Conservation (phyloP, 345 rosid genomes). For the Salix purpurea region DNA sequence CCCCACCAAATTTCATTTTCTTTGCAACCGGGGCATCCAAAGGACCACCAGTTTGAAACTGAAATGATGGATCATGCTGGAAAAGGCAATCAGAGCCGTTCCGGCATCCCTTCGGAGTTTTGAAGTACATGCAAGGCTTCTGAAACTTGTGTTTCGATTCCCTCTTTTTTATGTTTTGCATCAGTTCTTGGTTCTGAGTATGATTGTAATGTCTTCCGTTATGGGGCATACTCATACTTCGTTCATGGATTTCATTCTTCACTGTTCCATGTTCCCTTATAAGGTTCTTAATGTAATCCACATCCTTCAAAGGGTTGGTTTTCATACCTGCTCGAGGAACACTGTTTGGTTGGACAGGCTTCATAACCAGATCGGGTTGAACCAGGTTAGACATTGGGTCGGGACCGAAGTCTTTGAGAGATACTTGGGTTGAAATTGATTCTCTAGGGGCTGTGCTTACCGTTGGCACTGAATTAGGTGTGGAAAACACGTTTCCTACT, state of each 20-base stretch:
- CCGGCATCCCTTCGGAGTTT: conserved; percentile 44
- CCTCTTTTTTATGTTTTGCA: conserved; percentile 19
- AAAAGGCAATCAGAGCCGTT: conserved; percentile 43
- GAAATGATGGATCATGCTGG: conserved; percentile 35
- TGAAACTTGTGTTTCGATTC: conserved; percentile 27
- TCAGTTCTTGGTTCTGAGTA: conserved; percentile 5
- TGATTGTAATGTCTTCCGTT: conserved; percentile 5
- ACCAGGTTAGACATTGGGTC: neutral
- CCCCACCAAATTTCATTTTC: conserved; percentile 37
- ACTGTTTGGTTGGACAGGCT: conserved; percentile 14
- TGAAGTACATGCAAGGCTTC: conserved; percentile 45
- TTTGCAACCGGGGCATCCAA: conserved; percentile 35
- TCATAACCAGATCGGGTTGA: conserved; percentile 16
- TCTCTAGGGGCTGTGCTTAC: neutral
- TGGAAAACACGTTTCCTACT: conserved; percentile 6
- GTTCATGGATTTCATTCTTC: conserved; percentile 21
- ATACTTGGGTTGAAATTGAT: neutral
- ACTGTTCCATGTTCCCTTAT: conserved; percentile 61
- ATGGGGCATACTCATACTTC: conserved; percentile 10
- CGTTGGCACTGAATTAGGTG: conserved; percentile 8
- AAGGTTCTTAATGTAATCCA: conserved; percentile 52
- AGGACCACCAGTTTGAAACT: conserved; percentile 15
- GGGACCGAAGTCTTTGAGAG: neutral
- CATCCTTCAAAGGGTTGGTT: conserved; percentile 32
- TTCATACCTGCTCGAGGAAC: conserved; percentile 8